A percentile compares a stretch with the other conserved stretches of the same genome.
These are phyloP conservation scores for Yamadazyma sp. DNA, from an alignment of 805 yeast species.

Conservation along the genomic window DNA sequence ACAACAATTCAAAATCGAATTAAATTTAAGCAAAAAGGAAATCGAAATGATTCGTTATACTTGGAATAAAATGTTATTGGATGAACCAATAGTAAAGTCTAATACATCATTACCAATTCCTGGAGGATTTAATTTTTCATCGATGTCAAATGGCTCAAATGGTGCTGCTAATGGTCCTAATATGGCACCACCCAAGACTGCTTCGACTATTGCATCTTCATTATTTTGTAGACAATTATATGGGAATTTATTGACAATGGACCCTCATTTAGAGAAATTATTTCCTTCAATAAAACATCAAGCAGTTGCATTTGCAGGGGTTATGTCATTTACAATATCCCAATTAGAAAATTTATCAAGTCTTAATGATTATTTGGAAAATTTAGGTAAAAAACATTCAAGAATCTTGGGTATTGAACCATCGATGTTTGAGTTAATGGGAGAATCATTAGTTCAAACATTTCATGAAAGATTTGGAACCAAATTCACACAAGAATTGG, in stretches of 20 bases:
- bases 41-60: constrained; percentile 45
- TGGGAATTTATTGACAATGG: constrained; percentile 60
- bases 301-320: constrained; percentile 78
- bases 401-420: constrained; percentile 73
- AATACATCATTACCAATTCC: constrained; percentile 19
- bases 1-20: constrained; percentile 14
- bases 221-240: constrained; percentile 76
- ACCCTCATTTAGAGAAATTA: constrained; percentile 56
- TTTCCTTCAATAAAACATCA: constrained; percentile 79
- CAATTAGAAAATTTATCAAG: constrained; percentile 57
- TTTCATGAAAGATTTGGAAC: constrained; percentile 59
- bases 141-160: background rate
- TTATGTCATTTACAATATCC: constrained; percentile 62
- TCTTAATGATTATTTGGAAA: constrained; percentile 57
- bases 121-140: constrained; percentile 35
- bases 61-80: constrained; percentile 45
- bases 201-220: constrained; percentile 36
- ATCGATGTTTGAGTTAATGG: constrained; percentile 67
- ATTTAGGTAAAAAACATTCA: constrained; percentile 71
- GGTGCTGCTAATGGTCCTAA: background rate
- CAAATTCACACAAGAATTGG: constrained; percentile 56
- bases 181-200: constrained; percentile 10
- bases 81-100: constrained; percentile 25
- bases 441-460: constrained; percentile 65
- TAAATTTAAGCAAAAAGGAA: constrained; percentile 30